Conservation (phyloP, 2,329 filamentous ascomycete species). For the Rugonectria rugulosa region DNA sequence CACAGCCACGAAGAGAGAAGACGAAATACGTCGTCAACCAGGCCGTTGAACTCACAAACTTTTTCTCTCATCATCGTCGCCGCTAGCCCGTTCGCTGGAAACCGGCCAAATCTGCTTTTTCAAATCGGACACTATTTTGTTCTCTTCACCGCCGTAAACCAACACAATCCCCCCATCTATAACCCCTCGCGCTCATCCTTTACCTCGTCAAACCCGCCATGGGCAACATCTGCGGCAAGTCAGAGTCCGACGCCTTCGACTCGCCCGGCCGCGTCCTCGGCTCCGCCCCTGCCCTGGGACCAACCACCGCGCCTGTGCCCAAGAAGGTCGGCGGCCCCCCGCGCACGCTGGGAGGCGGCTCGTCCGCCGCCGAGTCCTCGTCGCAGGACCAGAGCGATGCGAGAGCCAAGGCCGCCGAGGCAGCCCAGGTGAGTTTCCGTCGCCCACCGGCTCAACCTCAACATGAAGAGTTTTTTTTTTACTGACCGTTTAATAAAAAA, state of each 20-base stretch:
- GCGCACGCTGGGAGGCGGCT: slow-evolving; percentile 69
- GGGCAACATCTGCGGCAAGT: slow-evolving; percentile 88
- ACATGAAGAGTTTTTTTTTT: neutral
- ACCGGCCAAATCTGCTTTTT: too few species aligned
- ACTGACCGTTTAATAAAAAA: slow-evolving; percentile 21
- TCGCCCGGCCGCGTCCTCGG: slow-evolving; percentile 77
- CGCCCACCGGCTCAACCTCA: too few species aligned
- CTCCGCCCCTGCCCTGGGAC: slow-evolving; percentile 55
- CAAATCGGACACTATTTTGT: too few species aligned
- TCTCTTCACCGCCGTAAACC: too few species aligned
- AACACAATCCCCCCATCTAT: neutral
- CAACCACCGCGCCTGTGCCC: slow-evolving; percentile 60
- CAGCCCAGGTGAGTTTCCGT: slow-evolving; percentile 78
- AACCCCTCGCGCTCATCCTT: neutral
- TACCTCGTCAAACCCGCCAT: slow-evolving; percentile 54
- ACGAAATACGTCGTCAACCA: too few species aligned
- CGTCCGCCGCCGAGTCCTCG: slow-evolving; percentile 36
- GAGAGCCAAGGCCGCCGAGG: slow-evolving; percentile 76
- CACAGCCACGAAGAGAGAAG: too few species aligned
- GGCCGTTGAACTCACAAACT: too few species aligned
- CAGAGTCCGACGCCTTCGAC: slow-evolving; percentile 73
- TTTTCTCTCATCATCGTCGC: too few species aligned
- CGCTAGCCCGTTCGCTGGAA: too few species aligned
- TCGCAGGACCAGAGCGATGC: slow-evolving; percentile 62
- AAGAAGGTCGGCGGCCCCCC: slow-evolving; percentile 62